Evolutionary conservation across 768 basidiomycete species (phyloP), one percentile per base, ranked within the genome.

Genomic region (Psilocybe cyanescens): DNA sequence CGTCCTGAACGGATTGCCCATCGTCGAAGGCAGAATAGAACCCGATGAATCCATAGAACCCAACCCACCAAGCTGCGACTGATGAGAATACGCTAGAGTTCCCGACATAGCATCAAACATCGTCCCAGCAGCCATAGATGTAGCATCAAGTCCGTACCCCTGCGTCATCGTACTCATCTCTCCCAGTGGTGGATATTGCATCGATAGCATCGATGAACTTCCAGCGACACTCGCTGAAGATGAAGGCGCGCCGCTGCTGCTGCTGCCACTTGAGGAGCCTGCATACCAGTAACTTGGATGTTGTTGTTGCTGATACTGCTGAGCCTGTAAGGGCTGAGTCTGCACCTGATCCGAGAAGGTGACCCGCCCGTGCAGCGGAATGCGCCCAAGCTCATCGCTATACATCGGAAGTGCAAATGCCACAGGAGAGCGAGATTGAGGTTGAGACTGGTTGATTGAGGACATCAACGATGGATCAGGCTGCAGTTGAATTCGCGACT

Each of bases 301-400:
- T 4, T 55, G 45, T 7, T 47, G 52, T 12, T 59, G 56, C 51
- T 60, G 63, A 17, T 52, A 45, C 24, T 52, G 50, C 14, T 31
- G 56, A 50, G 51, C 7, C 17, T 61, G 63, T 9, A 54, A 39
- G 3, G 56, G 37, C 4, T 59, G 49, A 17, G 33, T 55, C 29
- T 57, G 48, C 24, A 64, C 55, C 39, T 69, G 59, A 8, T 62
- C 65, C 2, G 65, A 59, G 35, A 75, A 75, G 16, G 72, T 65
- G 16, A 73, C 67, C 19, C 75, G 73, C 0, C 74, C 72, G 59
- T 78, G 75, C 7, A 79, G 57, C 1, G 88, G 88, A 0, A 88
- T 65, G 4, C 82, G 72, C 0, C 83, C 87, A 2, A 89, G 74
- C 45, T 89, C 87, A 49, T 84, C 78, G 69, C 82, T 87, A 67